Evolutionary conservation across 768 basidiomycete genomes (phyloP).

Genomic region (Mycena venus): DNA sequence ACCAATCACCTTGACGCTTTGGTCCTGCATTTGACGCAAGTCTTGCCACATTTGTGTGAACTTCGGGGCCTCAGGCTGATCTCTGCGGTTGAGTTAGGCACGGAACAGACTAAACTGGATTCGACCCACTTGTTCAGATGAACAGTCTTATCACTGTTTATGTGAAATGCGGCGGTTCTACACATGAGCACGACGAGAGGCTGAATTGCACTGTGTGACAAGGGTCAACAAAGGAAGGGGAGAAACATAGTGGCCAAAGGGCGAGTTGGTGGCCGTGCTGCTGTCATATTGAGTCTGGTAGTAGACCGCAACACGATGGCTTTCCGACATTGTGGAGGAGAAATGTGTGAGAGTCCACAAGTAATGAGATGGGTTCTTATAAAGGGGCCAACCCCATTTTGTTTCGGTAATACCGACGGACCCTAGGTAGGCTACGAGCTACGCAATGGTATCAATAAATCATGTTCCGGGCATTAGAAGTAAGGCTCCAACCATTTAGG

Average conservation of each 20-base stretch:
- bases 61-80: slow-evolving; percentile 30
- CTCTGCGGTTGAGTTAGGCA: slow-evolving; percentile 40
- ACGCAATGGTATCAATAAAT: too few relatives aligned
- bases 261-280: slow-evolving; percentile 21
- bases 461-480: too few relatives aligned
- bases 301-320: slow-evolving; percentile 40
- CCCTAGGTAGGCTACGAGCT: too few relatives aligned
- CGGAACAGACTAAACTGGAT: slow-evolving; percentile 37
- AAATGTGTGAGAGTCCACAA: too few relatives aligned
- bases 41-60: slow-evolving; percentile 42
- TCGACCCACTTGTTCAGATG: too few relatives aligned
- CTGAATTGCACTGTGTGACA: slow-evolving; percentile 35
- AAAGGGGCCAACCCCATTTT: too few relatives aligned
- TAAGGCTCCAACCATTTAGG: too few relatives aligned
- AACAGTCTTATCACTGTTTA: too few relatives aligned
- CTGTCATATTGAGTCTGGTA: slow-evolving; percentile 42
- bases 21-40: slow-evolving; percentile 36
- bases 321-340: slow-evolving; percentile 27
- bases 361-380: too few relatives aligned
- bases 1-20: slow-evolving; percentile 40
- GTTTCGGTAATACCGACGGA: too few relatives aligned
- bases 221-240: slow-evolving; percentile 38
- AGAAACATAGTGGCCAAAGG: slow-evolving; percentile 37
- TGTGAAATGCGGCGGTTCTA: too few relatives aligned
- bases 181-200: too few relatives aligned